Conservation (phyloP, 305 asterid genomes). For the Fraxinus paxiana region DNA sequence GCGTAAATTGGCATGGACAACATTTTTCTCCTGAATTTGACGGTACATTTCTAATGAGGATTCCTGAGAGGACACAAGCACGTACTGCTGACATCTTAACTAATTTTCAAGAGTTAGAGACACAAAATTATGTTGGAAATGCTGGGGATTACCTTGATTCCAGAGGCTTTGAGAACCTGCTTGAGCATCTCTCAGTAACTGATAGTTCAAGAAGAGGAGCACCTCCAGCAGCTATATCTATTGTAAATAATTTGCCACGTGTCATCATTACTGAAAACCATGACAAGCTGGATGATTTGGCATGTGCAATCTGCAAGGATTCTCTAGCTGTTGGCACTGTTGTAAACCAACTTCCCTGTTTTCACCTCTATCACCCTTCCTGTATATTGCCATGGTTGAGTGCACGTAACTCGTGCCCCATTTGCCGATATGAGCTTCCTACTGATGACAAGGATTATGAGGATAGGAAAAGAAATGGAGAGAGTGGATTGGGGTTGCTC, state of each 20-base stretch:
- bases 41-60: slow-evolving; percentile 29
- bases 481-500: slow-evolving; percentile 20
- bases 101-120: slow-evolving; percentile 35
- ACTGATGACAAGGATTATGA: slow-evolving; percentile 80
- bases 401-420: slow-evolving; percentile 81
- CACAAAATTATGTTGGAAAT: slow-evolving; percentile 32
- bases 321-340: slow-evolving; percentile 46
- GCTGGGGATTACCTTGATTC: slow-evolving; percentile 48
- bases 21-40: slow-evolving; percentile 39
- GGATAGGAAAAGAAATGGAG: slow-evolving; percentile 41
- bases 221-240: slow-evolving; percentile 70
- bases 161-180: slow-evolving; percentile 52
- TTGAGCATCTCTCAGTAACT: slow-evolving; percentile 56
- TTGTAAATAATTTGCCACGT: slow-evolving; percentile 44
- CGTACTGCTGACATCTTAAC: slow-evolving; percentile 27
- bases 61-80: slow-evolving; percentile 32
- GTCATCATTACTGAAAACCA: slow-evolving; percentile 43
- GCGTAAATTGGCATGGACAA: slow-evolving; percentile 32
- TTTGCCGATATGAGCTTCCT: slow-evolving; percentile 88
- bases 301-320: slow-evolving; percentile 94
- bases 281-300: slow-evolving; percentile 37
- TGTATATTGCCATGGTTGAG: slow-evolving; percentile 86
- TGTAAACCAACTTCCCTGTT: slow-evolving; percentile 77
- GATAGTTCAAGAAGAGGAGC: slow-evolving; percentile 66
- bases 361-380: slow-evolving; percentile 69